Evolutionary conservation across 441 rosid genomes (phyloP).

Genomic region (Eugenia klotzschiana): DNA sequence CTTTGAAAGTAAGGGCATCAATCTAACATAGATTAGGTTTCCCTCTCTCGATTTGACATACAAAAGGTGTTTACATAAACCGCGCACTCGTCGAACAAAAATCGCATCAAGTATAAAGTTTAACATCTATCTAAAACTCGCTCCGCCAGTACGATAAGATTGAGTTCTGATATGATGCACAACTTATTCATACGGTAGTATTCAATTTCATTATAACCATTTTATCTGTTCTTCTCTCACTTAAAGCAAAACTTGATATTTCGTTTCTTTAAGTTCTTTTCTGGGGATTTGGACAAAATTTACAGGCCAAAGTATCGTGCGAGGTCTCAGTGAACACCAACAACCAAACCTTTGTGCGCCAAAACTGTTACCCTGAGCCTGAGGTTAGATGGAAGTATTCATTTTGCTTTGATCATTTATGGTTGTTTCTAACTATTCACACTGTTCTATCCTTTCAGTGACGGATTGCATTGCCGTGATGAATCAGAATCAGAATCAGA

Average conservation of each 20-base stretch:
- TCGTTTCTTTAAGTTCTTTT: neutral
- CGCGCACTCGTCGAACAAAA: neutral
- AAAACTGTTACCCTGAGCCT: constrained; percentile 1
- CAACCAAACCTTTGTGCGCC: neutral
- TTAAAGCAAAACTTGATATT: neutral
- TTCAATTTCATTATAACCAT: neutral
- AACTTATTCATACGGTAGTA: neutral
- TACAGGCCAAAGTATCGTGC: neutral
- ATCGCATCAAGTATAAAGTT: neutral
- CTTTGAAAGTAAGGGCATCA: neutral
- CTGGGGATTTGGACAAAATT: neutral
- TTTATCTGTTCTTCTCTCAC: neutral
- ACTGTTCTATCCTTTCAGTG: neutral
- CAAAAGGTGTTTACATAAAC: neutral
- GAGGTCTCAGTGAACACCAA: neutral
- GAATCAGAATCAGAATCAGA: neutral
- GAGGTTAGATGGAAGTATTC: neutral
- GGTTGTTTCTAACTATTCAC: neutral
- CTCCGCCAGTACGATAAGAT: neutral
- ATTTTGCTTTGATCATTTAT: neutral
- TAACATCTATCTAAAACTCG: neutral
- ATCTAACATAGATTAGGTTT: neutral
- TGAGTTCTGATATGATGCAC: neutral
- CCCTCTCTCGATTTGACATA: neutral
- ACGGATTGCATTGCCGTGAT: neutral